Evolutionary conservation across 192 early-diverging fungal genomes (phyloP).

Genomic region (Fimicolochytrium jonesii): DNA sequence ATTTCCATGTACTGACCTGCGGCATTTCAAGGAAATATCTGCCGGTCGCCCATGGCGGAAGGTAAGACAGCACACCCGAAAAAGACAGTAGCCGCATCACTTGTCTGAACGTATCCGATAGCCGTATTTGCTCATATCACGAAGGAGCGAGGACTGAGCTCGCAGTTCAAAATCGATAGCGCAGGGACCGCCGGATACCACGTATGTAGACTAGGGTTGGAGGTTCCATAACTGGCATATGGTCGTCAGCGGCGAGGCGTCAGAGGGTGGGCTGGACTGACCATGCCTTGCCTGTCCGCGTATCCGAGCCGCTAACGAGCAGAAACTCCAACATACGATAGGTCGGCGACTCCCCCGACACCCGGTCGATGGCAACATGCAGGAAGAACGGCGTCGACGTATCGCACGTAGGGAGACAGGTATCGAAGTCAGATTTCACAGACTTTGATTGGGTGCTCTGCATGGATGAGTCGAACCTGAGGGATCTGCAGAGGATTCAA

Average conservation of each 20-base stretch:
- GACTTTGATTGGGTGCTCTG: conserved; percentile 84
- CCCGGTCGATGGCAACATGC: conserved; percentile 64
- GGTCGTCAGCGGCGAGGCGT: too few species aligned
- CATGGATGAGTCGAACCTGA: conserved; percentile 83
- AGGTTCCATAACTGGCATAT: too few species aligned
- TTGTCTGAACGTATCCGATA: conserved; percentile 39
- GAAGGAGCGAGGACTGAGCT: conserved; percentile 47
- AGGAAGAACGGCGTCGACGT: conserved; percentile 67
- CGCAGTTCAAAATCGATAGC: conserved; percentile 73
- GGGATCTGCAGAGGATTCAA: conserved; percentile 47
- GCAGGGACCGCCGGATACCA: conserved; percentile 84
- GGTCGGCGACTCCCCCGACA: conserved; percentile 68
- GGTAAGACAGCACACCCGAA: not conserved
- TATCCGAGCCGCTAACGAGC: too few species aligned
- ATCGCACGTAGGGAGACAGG: conserved; percentile 67
- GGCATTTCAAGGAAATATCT: conserved; percentile 91
- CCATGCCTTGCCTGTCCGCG: not conserved
- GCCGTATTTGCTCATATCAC: conserved; percentile 82
- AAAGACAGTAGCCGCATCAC: not conserved
- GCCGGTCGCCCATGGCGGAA: conserved; percentile 79
- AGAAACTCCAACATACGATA: conserved; percentile 16
- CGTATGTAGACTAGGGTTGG: conserved; percentile 41
- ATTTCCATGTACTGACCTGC: too few species aligned
- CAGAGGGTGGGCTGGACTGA: too few species aligned
- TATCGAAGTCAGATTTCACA: conserved; percentile 58